phyloP scores from a whole-genome alignment of 2,329 filamentous ascomycete genomes.

The Purpureocillium lavendulum region DNA sequence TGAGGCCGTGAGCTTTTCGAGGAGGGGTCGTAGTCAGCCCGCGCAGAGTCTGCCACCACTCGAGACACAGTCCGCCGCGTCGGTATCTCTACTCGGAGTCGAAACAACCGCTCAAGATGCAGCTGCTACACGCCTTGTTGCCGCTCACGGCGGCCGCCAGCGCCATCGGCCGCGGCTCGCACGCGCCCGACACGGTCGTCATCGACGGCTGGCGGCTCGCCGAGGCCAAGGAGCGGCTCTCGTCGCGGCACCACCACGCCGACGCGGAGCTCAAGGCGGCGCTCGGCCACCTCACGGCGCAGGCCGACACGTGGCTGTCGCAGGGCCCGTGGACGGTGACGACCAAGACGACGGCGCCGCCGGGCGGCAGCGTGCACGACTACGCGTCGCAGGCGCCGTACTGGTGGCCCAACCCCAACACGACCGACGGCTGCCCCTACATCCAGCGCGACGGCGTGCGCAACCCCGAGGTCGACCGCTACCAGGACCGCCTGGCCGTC shows the following conservation, averaged over 20 bases:
- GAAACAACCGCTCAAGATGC: too few relatives aligned
- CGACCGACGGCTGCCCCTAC: slow-evolving; percentile 14
- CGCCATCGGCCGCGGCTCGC: background rate
- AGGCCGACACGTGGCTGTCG: slow-evolving; percentile 12
- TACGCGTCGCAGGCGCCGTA: slow-evolving; percentile 15
- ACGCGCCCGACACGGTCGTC: slow-evolving; percentile 7
- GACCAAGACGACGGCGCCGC: slow-evolving; percentile 9
- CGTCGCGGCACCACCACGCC: background rate
- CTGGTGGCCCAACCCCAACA: slow-evolving; percentile 13
- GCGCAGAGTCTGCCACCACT: too few relatives aligned
- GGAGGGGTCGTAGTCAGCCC: too few relatives aligned
- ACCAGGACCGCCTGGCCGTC: slow-evolving; percentile 12
- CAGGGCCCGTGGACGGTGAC: slow-evolving; percentile 18
- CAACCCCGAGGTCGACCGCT: slow-evolving; percentile 16
- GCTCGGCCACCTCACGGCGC: slow-evolving; percentile 8
- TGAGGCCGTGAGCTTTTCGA: too few relatives aligned
- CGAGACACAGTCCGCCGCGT: too few relatives aligned
- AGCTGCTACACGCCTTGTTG: too few relatives aligned
- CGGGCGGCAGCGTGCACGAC: slow-evolving; percentile 13
- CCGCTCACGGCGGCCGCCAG: too few relatives aligned
- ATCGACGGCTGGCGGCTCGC: slow-evolving; percentile 8
- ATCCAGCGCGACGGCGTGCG: slow-evolving; percentile 14
- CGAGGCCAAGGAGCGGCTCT: slow-evolving; percentile 4
- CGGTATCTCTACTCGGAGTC: too few relatives aligned
- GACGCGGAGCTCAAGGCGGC: slow-evolving; percentile 1